Evolutionary conservation across 495 filamentous ascomycete species (phyloP).

Genomic region (Tuber magnatum): DNA sequence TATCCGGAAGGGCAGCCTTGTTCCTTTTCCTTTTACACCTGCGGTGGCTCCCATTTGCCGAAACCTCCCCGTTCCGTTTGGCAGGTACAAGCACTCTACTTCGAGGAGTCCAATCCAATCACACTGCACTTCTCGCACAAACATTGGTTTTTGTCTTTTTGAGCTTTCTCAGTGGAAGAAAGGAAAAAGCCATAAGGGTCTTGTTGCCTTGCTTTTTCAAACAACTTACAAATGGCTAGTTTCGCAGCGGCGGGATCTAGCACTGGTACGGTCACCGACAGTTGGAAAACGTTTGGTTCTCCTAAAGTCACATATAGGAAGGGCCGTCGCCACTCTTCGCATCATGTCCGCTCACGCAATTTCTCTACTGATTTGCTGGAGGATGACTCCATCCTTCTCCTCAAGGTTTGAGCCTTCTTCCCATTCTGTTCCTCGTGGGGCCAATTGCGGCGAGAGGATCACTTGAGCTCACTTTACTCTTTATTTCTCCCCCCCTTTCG

Average conservation of each 20-base stretch:
- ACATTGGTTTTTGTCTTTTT: not conserved
- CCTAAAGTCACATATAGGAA: conserved; percentile 21
- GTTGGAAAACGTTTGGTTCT: conserved; percentile 28
- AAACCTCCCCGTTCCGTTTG: not conserved
- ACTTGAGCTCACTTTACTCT: not conserved
- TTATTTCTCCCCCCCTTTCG: not conserved
- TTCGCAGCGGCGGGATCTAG: not conserved
- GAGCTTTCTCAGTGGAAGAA: not conserved
- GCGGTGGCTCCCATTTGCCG: not conserved
- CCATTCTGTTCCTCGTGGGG: not conserved
- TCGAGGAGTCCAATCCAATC: not conserved
- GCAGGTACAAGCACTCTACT: not conserved
- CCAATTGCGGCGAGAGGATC: not conserved
- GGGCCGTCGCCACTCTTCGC: conserved; percentile 26
- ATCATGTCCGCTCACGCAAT: conserved; percentile 27
- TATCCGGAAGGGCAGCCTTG: not conserved
- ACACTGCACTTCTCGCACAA: not conserved
- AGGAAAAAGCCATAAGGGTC: not conserved
- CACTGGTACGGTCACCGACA: conserved; percentile 19
- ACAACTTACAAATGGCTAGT: conserved; percentile 1
- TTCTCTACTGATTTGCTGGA: conserved; percentile 38
- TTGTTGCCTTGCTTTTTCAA: not conserved
- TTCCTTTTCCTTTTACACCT: not conserved
- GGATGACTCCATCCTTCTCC: conserved; percentile 32
- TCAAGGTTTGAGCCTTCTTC: conserved; percentile 32